Conservation (phyloP, 2,329 filamentous ascomycete genomes). For the Colletotrichum truncatum region DNA sequence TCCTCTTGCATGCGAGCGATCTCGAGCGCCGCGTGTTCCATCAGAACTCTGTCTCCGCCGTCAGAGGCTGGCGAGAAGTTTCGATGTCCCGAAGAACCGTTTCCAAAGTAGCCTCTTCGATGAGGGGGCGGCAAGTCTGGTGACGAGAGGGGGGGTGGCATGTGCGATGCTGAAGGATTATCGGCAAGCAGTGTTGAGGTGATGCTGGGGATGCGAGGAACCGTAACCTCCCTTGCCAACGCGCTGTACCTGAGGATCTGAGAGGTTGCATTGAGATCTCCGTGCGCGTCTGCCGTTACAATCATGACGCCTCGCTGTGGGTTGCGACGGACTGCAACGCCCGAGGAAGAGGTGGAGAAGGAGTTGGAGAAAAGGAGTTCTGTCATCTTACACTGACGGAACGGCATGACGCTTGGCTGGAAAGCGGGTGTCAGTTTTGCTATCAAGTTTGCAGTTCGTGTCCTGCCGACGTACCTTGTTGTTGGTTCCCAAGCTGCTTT, state of each 20-base stretch:
- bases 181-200: slow-evolving; percentile 72
- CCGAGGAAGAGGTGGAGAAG: slow-evolving; percentile 68
- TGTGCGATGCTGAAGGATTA: slow-evolving; percentile 35
- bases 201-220: slow-evolving; percentile 86
- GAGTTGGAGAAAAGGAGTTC: slow-evolving; percentile 90
- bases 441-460: neutral
- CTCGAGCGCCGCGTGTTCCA: slow-evolving; percentile 84
- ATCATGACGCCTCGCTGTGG: slow-evolving; percentile 95
- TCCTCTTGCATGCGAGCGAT: slow-evolving; percentile 82
- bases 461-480: slow-evolving; percentile 67
- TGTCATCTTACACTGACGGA: slow-evolving; percentile 85
- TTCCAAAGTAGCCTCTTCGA: slow-evolving; percentile 21
- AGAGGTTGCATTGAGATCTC: slow-evolving; percentile 96
- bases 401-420: slow-evolving; percentile 78
- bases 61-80: slow-evolving; percentile 50
- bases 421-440: slow-evolving; percentile 4
- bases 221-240: slow-evolving; percentile 89
- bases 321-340: slow-evolving; percentile 59
- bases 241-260: slow-evolving; percentile 96
- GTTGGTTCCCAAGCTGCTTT: slow-evolving; percentile 79
- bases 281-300: slow-evolving; percentile 90
- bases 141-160: slow-evolving; percentile 34
- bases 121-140: slow-evolving; percentile 16
- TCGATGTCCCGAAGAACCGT: slow-evolving; percentile 40
- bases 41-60: slow-evolving; percentile 71